Evolutionary conservation across 164 flowering plant species (phyloP), one percentile per base, ranked within the genome.

Genomic region (Macadamia integrifolia): DNA sequence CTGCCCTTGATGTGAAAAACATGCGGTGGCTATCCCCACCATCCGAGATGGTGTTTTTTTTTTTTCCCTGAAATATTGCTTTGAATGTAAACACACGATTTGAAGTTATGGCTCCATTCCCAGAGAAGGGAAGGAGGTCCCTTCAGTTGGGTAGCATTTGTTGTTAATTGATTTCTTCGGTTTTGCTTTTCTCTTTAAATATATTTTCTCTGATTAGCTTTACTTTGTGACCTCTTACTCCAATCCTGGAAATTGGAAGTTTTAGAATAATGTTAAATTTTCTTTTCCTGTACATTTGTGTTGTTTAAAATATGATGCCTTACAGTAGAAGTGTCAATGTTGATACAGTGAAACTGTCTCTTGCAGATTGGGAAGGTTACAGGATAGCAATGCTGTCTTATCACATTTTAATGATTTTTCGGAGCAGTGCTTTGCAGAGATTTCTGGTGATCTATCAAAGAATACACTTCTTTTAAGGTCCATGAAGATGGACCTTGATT

Each of bases 321-420:
- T 17, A 53, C 17, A 5, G 14, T 4, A 17, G 15, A 53, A 53
- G 17, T 53, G 18, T 53, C 15, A 53, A 14, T 53, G 17, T 17
- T 53, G 13, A 53, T 17, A 35, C 40, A 35, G 13, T 53, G 17
- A 4, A 14, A 17, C 15, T 2, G 57, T 44, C 44, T 29, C 62
- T 67, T 77, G 73, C 84, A 93, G 98, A 78, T 73, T 94, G 81
- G 99, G 99, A 65, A 91, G 99, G 77, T 74, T 94, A 72, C 99
- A 94, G 74, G 99, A 94, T 66, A 86, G 97, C 79, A 92, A 92
- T 79, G 99, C 99, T 30, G 92, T 94, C 14, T 78, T 94, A 48
- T 86, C 98, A 15, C 99, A 94, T 81, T 94, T 89, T 50, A 92
- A 90, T 69, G 91, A 92, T 44, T 88, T 75, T 64, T 92, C 99